phyloP scores from a whole-genome alignment of 1,284 basidiomycete species.

The Ganoderma resinaceum region DNA sequence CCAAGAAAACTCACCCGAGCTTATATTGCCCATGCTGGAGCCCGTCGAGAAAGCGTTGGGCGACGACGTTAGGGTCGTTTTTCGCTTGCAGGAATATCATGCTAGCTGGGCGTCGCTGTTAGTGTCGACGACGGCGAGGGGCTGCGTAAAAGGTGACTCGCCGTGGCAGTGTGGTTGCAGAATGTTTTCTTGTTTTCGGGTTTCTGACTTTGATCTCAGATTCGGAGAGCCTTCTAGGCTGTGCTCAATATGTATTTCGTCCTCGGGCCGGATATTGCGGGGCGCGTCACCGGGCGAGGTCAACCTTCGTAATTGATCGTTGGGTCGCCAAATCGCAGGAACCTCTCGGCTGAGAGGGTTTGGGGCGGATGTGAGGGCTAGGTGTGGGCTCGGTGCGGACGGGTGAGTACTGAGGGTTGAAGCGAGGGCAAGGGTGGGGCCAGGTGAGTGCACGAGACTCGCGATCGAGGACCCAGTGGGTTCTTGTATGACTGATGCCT shows the following conservation, averaged over 20 bases:
- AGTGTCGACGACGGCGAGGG: not conserved
- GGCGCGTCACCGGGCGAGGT: not conserved
- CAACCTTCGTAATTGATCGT: not conserved
- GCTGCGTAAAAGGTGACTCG: not conserved
- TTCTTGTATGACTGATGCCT: not conserved
- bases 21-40: not conserved
- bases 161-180: constrained; percentile 1
- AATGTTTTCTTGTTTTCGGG: not conserved
- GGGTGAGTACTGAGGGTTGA: not conserved
- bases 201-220: constrained; percentile 6
- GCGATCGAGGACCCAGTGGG: not conserved
- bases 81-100: constrained; percentile 9
- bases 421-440: not conserved
- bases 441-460: not conserved
- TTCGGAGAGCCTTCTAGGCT: not conserved
- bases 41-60: constrained; percentile 1
- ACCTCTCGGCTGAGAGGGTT: not conserved
- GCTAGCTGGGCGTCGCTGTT: not conserved
- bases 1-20: constrained; percentile 3
- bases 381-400: not conserved
- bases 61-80: constrained; percentile 5
- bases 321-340: not conserved
- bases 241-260: not conserved
- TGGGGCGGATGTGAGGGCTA: not conserved
- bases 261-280: not conserved